Conservation (phyloP, 2,329 filamentous ascomycete genomes). For the Bertia moriformis region DNA sequence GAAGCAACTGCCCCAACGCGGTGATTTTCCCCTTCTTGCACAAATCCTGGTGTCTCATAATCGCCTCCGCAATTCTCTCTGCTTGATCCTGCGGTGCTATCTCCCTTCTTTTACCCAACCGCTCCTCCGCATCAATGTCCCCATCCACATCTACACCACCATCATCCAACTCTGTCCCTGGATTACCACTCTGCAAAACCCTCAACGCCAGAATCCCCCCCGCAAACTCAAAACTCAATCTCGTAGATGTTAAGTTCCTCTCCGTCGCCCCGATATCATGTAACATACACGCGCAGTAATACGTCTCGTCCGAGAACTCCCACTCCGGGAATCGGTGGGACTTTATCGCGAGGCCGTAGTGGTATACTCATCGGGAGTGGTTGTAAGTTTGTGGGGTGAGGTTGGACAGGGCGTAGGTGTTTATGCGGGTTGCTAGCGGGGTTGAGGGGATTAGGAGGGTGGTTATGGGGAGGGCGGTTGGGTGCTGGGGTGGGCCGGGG, state of each 20-base stretch:
- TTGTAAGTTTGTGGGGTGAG: slow-evolving; percentile 6
- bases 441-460: not conserved
- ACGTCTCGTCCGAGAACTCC: slow-evolving; percentile 1
- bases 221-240: slow-evolving; percentile 1
- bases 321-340: not conserved
- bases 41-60: slow-evolving; percentile 2
- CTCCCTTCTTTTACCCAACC: not conserved
- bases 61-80: slow-evolving; percentile 1
- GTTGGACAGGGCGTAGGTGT: not conserved
- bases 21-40: slow-evolving; percentile 2
- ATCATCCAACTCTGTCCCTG: no score
- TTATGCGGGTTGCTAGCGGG: not conserved
- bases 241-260: not conserved
- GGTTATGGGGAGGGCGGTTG: not conserved
- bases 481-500: not conserved
- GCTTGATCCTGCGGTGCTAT: slow-evolving; percentile 1
- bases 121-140: no score
- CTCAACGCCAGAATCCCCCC: not conserved
- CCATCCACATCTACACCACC: no score
- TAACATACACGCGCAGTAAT: slow-evolving; percentile 1
- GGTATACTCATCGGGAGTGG: slow-evolving; percentile 1
- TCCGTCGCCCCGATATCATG: slow-evolving; percentile 2
- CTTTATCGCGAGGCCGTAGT: slow-evolving; percentile 1
- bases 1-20: slow-evolving; percentile 1
- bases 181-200: not conserved